Evolutionary conservation across 805 yeast genomes (phyloP).

Genomic region (Metschnikowia lunata): DNA sequence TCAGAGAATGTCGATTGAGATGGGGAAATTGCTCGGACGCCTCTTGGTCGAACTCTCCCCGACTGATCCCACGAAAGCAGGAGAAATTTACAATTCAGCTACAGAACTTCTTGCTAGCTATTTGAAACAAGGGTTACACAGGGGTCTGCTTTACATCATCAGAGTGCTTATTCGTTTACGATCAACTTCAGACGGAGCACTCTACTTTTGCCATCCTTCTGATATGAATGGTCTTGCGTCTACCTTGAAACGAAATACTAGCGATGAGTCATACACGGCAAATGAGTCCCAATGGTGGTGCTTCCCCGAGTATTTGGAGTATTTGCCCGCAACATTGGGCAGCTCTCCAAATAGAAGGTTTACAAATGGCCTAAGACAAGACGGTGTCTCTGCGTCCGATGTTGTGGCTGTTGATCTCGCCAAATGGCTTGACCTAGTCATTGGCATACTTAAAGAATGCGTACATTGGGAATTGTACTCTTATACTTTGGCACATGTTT

Average conservation of each 20-base stretch:
- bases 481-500: constrained; percentile 59
- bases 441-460: constrained; percentile 47
- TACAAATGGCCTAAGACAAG: not conserved
- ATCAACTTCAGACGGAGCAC: constrained; percentile 37
- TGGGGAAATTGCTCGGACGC: constrained; percentile 25
- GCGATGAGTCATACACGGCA: constrained; percentile 10
- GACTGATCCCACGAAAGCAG: constrained; percentile 20
- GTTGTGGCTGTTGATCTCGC: constrained; percentile 37
- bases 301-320: constrained; percentile 54
- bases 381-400: not conserved
- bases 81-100: constrained; percentile 26
- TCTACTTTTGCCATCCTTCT: constrained; percentile 48
- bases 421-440: constrained; percentile 49
- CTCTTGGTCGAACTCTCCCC: constrained; percentile 21
- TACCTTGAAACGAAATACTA: constrained; percentile 48
- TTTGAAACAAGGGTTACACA: constrained; percentile 29
- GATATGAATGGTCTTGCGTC: constrained; percentile 68
- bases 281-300: constrained; percentile 41
- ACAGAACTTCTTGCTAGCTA: constrained; percentile 34
- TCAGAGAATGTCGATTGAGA: constrained; percentile 7
- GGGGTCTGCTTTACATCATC: constrained; percentile 43
- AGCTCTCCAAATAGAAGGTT: constrained; percentile 33
- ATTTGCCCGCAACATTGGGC: constrained; percentile 43
- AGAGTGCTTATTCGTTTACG: constrained; percentile 55
- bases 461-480: constrained; percentile 71